Conservation (phyloP, 768 basidiomycete species). For the Lactifluus hygrophoroides region DNA sequence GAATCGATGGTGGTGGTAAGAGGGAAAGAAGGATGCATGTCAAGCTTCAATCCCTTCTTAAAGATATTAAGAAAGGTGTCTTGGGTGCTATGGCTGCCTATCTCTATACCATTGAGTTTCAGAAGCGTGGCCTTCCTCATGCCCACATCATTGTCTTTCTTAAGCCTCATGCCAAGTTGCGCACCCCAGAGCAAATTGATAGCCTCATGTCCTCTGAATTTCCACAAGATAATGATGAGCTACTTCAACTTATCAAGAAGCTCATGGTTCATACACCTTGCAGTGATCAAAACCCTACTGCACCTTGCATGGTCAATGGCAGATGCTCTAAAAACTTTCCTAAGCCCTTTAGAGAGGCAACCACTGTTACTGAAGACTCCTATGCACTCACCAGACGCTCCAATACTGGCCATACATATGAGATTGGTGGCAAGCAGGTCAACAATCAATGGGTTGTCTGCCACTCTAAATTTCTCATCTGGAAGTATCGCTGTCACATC, state of each 20-base stretch:
- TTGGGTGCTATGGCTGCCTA: too few relatives aligned
- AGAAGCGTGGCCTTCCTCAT: conserved; percentile 49
- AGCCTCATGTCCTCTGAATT: conserved; percentile 27
- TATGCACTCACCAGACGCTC: conserved; percentile 33
- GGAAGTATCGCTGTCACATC: too few relatives aligned
- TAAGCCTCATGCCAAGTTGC: conserved; percentile 27
- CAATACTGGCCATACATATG: conserved; percentile 29
- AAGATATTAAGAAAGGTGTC: too few relatives aligned
- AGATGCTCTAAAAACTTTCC: conserved; percentile 38
- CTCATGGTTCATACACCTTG: conserved; percentile 46
- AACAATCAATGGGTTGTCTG: not conserved
- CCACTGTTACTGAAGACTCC: conserved; percentile 31
- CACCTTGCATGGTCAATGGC: conserved; percentile 33
- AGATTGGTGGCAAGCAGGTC: conserved; percentile 13
- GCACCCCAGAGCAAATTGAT: conserved; percentile 32
- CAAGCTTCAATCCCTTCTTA: too few relatives aligned
- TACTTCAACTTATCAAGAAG: conserved; percentile 34
- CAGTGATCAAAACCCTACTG: conserved; percentile 27
- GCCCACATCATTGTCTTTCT: conserved; percentile 44
- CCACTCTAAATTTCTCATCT: too few relatives aligned
- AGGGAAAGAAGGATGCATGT: too few relatives aligned
- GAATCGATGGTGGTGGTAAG: too few relatives aligned
- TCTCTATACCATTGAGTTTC: too few relatives aligned
- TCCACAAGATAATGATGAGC: conserved; percentile 34
- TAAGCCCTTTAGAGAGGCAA: conserved; percentile 30